Base-by-base conservation (phyloP, 306 rosid species). In the Casuarina equisetifolia region DNA sequence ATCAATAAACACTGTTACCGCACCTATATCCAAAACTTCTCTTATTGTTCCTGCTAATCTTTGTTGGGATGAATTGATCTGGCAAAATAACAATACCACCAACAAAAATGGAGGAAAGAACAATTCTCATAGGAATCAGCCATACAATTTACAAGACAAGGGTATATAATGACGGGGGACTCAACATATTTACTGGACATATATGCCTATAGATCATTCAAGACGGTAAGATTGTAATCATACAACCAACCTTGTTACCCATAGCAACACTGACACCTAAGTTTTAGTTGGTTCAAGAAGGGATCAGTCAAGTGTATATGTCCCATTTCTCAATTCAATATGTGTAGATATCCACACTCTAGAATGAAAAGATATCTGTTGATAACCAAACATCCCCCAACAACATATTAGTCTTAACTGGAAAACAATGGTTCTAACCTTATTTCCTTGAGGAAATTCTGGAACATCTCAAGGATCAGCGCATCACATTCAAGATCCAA, bases 401-500 rank as follows among this genome's bases (percentile, higher is more conserved):
- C 25, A 53, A 16, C 15, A 10, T 43, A 45, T 0, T 11, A 44
- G 20, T 15, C 11, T 38, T 57, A 70, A 54, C 19, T 15, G 7
- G 58, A 19, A 39, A 70, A 74, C 8, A 70, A 43, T 69, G 40
- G 35, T 45, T 38, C 79, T 74, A 89, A 90, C 98, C 98, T 94
- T 85, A 90, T 78, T 13, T 84, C 73, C 81, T 86, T 86, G 17
- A 94, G 89, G 84, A 94, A 94, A 84, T 92, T 90, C 86, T 89
- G 91, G 84, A 94, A 94, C 98, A 94, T 94, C 82, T 90, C 92
- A 77, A 87, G 74, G 69, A 94, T 94, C 86, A 94, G 84, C 13
- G 77, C 86, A 81, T 92, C 97, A 69, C 97, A 92, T 69, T 94
- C 97, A 72, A 94, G 96, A 86, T 94, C 98, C 76, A 94, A 81